Evolutionary conservation across 106 monocot species (phyloP), one percentile per base, ranked within the genome.

Genomic region (Platanthera zijinensis): DNA sequence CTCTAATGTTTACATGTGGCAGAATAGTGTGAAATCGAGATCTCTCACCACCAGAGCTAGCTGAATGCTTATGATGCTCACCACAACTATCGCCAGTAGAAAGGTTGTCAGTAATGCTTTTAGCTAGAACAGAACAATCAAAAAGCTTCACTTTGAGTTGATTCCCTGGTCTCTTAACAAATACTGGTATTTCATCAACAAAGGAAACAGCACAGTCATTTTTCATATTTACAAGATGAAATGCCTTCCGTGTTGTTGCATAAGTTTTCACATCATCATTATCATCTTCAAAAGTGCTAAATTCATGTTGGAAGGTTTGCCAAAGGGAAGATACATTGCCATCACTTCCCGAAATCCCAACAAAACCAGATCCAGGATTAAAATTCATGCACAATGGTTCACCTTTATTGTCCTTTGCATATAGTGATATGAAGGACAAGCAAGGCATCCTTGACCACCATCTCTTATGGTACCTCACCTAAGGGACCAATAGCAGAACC

Each of bases 101-200:
- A 67, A 69, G 25, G 72, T 13, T 17, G 48, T 57, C 17, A 54
- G 69, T 76, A 54, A 19, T 57, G 80, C 54, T 14, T 71, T 77
- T 78, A 59, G 28, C 21, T 13, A 76, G 30, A 50, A 54, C 28
- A 83, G 50, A 74, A 59, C 80, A 69, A 77, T 87, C 59, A 4
- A 95, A 80, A 39, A 92, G 80, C 84, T 92, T 92, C 57, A 82
- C 76, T 83, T 88, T 92, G 46, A 95, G 83, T 78, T 87, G 87
- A 84, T 86, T 89, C 57, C 95, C 95, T 21, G 95, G 95, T 73
- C 88, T 95, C 72, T 90, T 89, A 50, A 92, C 95, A 86, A 92
- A 92, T 66, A 92, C 92, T 30, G 84, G 92, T 57, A 83, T 61
- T 18, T 87, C 95, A 79, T 92, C 92, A 79, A 90, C 83, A 80